Conservation (phyloP, 164 flowering plant species). For the Kalanchoe fedtschenkoi region DNA sequence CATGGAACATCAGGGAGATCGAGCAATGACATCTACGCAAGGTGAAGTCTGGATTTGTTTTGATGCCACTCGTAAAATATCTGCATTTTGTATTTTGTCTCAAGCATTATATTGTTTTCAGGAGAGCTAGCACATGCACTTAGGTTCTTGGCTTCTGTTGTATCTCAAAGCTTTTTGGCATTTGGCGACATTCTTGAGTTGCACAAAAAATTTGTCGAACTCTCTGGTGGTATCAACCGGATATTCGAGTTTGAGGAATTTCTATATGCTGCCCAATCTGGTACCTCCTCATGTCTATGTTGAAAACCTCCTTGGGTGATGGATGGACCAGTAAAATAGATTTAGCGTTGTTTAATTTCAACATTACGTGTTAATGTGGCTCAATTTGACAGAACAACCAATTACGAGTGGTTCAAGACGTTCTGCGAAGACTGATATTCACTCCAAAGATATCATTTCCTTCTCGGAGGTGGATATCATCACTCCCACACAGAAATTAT, state of each 20-base stretch:
- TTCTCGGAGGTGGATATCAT: constrained; percentile 79
- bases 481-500: constrained; percentile 75
- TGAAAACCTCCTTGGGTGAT: neutral
- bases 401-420: neutral
- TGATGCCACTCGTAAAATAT: neutral
- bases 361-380: neutral
- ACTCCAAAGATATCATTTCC: constrained; percentile 47
- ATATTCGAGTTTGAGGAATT: constrained; percentile 96
- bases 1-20: constrained; percentile 81
- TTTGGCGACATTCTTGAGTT: constrained; percentile 97
- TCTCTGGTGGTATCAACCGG: constrained; percentile 86
- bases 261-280: constrained; percentile 73
- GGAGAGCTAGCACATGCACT: constrained; percentile 98
- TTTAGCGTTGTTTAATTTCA: neutral
- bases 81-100: neutral
- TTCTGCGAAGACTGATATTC: constrained; percentile 12
- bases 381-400: neutral
- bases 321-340: neutral
- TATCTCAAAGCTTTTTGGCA: constrained; percentile 97
- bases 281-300: constrained; percentile 24
- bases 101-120: constrained; percentile 16
- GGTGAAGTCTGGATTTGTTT: constrained; percentile 25
- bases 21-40: constrained; percentile 67
- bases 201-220: constrained; percentile 70
- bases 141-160: constrained; percentile 94